Base-by-base conservation (phyloP, 1,139 yeast species). In the Candida dubliniensis region DNA sequence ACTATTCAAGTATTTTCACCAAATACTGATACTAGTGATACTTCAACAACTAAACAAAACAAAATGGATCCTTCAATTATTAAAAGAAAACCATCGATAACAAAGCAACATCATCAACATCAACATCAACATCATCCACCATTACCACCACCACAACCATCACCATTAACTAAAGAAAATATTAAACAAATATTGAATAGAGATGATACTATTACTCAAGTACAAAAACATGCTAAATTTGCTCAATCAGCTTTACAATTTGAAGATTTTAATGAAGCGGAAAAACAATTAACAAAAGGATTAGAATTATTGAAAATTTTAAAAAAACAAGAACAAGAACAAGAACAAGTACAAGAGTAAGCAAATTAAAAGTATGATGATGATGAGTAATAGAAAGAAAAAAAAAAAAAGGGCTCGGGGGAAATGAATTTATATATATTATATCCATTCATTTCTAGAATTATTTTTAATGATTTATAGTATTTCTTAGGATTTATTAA, bases 171-270 rank as follows among this genome's bases (percentile, higher is more conserved):
- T 8, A 69, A 69, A 47, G 75, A 67, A 25, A 75, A 77, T 37
- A 75, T 85, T 25, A 64, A 66, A 33, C 60, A 67, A 32, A 77
- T 86, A 36, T 61, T 87, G 47, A 76, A 77, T 49, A 74, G 77
- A 36, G 78, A 85, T 14, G 89, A 86, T 47, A 70, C 76, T 32
- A 81, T 86, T 18, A 53, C 78, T n/a, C 70, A 75, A 52, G 87
- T 90, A 0, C 97, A 91, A 59, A 89, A 87, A 58, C 87, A 82
- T 53, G 93, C 97, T 41, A 87, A 85, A 62, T 93, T 84, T 63
- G 98, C 97, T 3, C 84, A 91, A 8, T 87, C 96, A 40, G 99
- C 99, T 0, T 75, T 93, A 54, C 91, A 90, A 60, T 93, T 90
- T 61, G 98, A 93, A 52, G 99, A 93, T 57, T 69, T 82, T 37